Base-by-base conservation (phyloP, 2,329 filamentous ascomycete species). In the Mariannaea sp. region DNA sequence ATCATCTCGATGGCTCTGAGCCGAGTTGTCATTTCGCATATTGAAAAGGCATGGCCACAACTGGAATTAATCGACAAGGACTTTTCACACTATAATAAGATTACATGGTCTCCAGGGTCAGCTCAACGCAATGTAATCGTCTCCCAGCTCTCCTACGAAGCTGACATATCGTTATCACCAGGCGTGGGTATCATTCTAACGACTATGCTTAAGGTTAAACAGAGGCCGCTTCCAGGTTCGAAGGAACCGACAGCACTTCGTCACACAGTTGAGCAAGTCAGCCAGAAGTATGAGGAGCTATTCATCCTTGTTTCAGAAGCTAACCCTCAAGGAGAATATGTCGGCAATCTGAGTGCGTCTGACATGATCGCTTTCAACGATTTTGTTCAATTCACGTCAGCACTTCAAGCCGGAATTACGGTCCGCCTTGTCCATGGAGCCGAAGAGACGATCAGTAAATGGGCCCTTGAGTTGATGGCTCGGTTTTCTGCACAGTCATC, bases 161-260 rank as follows among this genome's bases (percentile, higher is more conserved):
- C 89, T 3, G 92, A 96, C 62, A 71, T 96, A 3, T 81, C 88
- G 1, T 63, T 92, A 5, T 89, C 89, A 0, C 84, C 89, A 0
- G 77, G 76, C 0, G 84, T 81, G 0, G 91, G 89, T 0, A 73
- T 96, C 3, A 70, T 96, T 1, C 66, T 89, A 16, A 89, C 89
- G 1, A 89, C 83, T 0, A 73, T 92, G 5, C 83, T 92, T 56
- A 84, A 87, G 59, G 78, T 88, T 20, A 87, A 86, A 36, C 92
- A 96, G 64, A 82, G 79, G 41, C 77, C 87, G 3, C 75, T 92
- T 0, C 89, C 90, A 0, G 69, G 71, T 1, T 68, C 69, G 5
- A 75, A 70, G 7, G 57, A 64, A 0, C 68, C 73, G 29, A 73
- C 77, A 3, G 72, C 74, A 12, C 74, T 91, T 12, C 79, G 80